These are phyloP conservation scores for Abrus pulchellus DNA, from an alignment of 306 rosid genomes.

Conservation along the genomic window DNA sequence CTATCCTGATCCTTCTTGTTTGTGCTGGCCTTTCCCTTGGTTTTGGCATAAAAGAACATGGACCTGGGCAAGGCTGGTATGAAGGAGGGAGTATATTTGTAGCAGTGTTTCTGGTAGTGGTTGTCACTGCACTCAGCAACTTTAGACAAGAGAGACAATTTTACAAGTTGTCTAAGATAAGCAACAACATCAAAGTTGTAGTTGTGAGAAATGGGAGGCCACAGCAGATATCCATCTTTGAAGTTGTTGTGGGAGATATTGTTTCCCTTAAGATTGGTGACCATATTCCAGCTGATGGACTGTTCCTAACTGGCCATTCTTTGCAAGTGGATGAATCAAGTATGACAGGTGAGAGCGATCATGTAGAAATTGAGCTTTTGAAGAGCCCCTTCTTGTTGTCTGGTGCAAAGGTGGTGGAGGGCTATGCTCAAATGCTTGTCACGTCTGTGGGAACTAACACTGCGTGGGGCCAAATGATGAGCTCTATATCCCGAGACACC, in stretches of 20 bases:
- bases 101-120: conserved; percentile 76
- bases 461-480: conserved; percentile 93
- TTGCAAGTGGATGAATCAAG: conserved; percentile 87
- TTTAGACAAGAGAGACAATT: conserved; percentile 86
- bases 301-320: conserved; percentile 75
- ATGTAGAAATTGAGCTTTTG: conserved; percentile 64
- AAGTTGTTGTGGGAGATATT: conserved; percentile 81
- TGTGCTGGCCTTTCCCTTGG: conserved; percentile 88
- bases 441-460: conserved; percentile 88
- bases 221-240: conserved; percentile 70
- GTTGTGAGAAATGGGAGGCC: conserved; percentile 71
- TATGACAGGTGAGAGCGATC: conserved; percentile 96
- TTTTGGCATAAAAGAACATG: conserved; percentile 82
- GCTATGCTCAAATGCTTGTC: conserved; percentile 73
- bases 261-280: conserved; percentile 75
- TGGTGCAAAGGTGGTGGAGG: conserved; percentile 84
- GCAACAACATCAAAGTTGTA: conserved; percentile 71
- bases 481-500: conserved; percentile 72
- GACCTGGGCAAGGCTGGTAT: conserved; percentile 83
- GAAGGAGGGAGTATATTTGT: conserved; percentile 88
- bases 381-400: conserved; percentile 76
- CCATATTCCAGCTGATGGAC: conserved; percentile 89
- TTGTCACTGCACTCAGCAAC: conserved; percentile 79
- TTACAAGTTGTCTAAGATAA: conserved; percentile 77
- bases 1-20: conserved; percentile 71